phyloP scores from a whole-genome alignment of 2,329 filamentous ascomycete species.

The Penicillium sclerotigenum region DNA sequence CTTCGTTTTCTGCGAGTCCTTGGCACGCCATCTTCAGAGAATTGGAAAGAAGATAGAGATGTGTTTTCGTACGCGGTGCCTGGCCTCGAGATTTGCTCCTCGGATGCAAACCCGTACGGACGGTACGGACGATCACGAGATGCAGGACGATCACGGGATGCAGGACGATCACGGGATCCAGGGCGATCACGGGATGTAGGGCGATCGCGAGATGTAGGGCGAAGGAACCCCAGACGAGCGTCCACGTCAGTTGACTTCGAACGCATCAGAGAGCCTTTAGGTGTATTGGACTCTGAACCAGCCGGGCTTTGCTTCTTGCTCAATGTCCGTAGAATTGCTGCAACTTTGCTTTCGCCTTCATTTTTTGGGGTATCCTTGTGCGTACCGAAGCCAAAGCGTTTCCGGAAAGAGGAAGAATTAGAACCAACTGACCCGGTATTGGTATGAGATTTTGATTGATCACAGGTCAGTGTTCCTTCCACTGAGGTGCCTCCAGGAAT shows the following conservation, averaged over 20 bases:
- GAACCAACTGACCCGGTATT: constrained; percentile 75
- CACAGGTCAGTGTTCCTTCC: constrained; percentile 47
- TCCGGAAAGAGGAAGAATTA: constrained; percentile 79
- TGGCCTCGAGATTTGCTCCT: constrained; percentile 44
- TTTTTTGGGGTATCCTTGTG: constrained; percentile 76
- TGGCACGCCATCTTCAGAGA: constrained; percentile 43
- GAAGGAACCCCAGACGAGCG: constrained; percentile 44
- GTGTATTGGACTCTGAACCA: constrained; percentile 64
- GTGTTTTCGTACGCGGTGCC: constrained; percentile 49
- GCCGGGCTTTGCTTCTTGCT: constrained; percentile 71
- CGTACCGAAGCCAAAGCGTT: constrained; percentile 78
- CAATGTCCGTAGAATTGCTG: constrained; percentile 80
- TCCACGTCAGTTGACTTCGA: constrained; percentile 77
- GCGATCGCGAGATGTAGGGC: constrained; percentile 57
- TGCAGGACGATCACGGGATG: background rate
- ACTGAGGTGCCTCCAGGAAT: constrained; percentile 45
- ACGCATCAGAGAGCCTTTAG: constrained; percentile 64
- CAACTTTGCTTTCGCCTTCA: constrained; percentile 64
- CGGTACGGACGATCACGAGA: constrained; percentile 56
- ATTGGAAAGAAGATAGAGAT: constrained; percentile 52
- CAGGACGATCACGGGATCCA: constrained; percentile 53
- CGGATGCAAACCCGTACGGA: constrained; percentile 50
- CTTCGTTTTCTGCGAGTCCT: constrained; percentile 71
- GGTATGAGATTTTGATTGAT: constrained; percentile 59
- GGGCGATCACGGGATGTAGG: constrained; percentile 44